Base-by-base conservation (phyloP, 352 stramenopile species). In the Phytophthora pistaciae region DNA sequence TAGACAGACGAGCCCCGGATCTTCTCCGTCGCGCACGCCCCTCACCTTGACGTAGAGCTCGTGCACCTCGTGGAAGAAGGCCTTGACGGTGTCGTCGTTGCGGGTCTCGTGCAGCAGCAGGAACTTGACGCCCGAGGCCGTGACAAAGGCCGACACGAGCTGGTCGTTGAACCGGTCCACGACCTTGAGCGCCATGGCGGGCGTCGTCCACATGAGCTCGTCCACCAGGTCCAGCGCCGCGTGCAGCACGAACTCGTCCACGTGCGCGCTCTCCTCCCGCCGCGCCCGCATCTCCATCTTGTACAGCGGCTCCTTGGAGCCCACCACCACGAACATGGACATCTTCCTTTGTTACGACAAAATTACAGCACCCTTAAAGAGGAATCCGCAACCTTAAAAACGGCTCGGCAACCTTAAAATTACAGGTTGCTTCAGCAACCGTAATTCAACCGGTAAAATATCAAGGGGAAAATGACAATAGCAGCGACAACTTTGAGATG, bases 211-310 rank as follows among this genome's bases (percentile, higher is more conserved):
- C 82, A 97, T 96, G 63, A 94, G 88, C 68, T 98, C 95, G 68
- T 99, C 95, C 20, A 99, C 96, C 58, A 99, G 90, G 80, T 99
- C 97, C 54, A 99, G 80, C 53, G 96, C 91, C n/a, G 96, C 98
- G 80, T 99, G 96, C n/a, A 99, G 79, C 16, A 99, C 90, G 79
- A 99, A 99, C 77, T 99, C 97, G 77, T 98, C 98, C 62, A 99
- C 94, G 68, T 98, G 90, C 8, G 96, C 91, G 46, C 80, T 95
- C 63, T 95, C 88, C 46, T 97, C 90, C 38, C 87, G 86, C 18
- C 89, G 80, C 59, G 83, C 81, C 61, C 87, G 88, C 80, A 96
- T 88, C 75, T 96, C 87, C 81, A 94, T 90, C 83, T 92, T 94
- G 69, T 96, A 96, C 64, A 96, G 78, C 52, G 89, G 89, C 78